Evolutionary conservation across 1,284 basidiomycete genomes (phyloP).

Genomic region (Paramarasmius palmivorus): DNA sequence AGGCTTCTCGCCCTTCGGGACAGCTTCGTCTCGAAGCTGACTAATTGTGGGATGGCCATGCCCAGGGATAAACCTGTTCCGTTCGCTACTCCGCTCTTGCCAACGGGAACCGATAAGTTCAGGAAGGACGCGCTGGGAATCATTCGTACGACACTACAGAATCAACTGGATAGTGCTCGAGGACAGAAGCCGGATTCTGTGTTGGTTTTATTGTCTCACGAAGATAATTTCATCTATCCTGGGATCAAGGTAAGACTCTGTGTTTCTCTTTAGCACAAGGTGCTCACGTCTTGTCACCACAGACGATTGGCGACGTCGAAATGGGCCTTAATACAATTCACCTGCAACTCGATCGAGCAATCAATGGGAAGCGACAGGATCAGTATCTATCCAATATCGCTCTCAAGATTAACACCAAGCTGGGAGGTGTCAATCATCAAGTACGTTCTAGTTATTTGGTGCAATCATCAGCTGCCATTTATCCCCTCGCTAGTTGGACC

Average conservation of each 20-base stretch:
- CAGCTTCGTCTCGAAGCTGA: too few species aligned
- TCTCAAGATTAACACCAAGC: constrained; percentile 70
- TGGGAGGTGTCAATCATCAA: constrained; percentile 75
- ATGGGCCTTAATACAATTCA: constrained; percentile 70
- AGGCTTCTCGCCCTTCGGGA: too few species aligned
- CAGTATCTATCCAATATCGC: constrained; percentile 80
- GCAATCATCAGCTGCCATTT: not conserved
- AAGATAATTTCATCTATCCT: constrained; percentile 74
- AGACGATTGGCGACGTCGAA: constrained; percentile 66
- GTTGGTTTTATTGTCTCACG: too few species aligned
- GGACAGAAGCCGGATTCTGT: too few species aligned
- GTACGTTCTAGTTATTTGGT: constrained; percentile 22
- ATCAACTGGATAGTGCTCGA: too few species aligned
- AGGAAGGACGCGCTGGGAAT: too few species aligned
- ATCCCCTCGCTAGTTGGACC: constrained; percentile 43
- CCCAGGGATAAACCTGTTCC: too few species aligned
- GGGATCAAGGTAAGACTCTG: constrained; percentile 56
- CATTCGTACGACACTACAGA: too few species aligned
- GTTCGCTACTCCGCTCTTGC: too few species aligned
- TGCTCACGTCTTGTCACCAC: not conserved
- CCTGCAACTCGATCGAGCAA: constrained; percentile 64
- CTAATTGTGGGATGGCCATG: too few species aligned
- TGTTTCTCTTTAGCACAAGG: not conserved
- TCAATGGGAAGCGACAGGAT: constrained; percentile 53
- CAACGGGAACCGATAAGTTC: too few species aligned